Percentiles rank a stretch among this genome's conserved stretches.
Conservation (phyloP, 805 yeast species). For the Pichia cephalocereana region DNA sequence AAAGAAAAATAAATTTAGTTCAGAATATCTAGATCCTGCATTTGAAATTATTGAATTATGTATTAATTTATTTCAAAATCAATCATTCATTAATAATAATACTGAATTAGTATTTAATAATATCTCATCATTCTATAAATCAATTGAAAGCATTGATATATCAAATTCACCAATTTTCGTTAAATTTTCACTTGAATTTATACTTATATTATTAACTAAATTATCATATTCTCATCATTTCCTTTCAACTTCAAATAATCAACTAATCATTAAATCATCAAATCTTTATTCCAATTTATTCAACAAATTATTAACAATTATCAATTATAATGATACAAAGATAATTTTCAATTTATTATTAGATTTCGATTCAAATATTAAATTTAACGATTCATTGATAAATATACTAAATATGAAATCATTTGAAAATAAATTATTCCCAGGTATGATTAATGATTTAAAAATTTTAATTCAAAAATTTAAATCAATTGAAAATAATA, state of each 20-base stretch:
- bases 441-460: slow-evolving; percentile 10
- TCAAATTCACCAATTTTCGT: slow-evolving; percentile 15
- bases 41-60: slow-evolving; percentile 12
- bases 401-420: slow-evolving; percentile 1
- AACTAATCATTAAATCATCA: background rate
- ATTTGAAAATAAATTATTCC: slow-evolving; percentile 4
- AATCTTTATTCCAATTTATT: slow-evolving; percentile 1
- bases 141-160: slow-evolving; percentile 6
- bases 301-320: slow-evolving; percentile 6
- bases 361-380: slow-evolving; percentile 5
- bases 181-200: slow-evolving; percentile 18
- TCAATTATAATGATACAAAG: slow-evolving; percentile 12
- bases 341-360: slow-evolving; percentile 7
- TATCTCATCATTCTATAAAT: background rate
- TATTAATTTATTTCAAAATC: slow-evolving; percentile 16
- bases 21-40: background rate
- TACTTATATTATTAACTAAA: slow-evolving; percentile 9
- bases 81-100: background rate
- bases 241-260: background rate
- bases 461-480: slow-evolving; percentile 1
- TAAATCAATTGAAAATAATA: background rate
- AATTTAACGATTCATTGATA: slow-evolving; percentile 2
- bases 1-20: background rate
- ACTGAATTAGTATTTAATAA: background rate
- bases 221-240: slow-evolving; percentile 9